Evolutionary conservation across 441 rosid genomes (phyloP).

Genomic region (Arabidopsis lyrata): DNA sequence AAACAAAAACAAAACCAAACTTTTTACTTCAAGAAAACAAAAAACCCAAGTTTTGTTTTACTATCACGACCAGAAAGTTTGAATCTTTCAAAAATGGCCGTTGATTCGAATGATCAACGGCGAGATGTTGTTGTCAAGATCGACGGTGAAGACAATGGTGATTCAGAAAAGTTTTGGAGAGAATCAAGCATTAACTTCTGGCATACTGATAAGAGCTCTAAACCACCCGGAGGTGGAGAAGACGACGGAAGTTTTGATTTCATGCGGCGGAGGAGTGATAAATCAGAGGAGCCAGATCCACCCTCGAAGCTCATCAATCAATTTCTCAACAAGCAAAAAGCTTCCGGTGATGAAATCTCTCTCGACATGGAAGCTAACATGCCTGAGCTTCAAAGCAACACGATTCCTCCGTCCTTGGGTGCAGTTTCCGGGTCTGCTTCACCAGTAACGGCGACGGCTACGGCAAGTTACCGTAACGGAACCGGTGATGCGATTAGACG

Average conservation of each 20-base stretch:
- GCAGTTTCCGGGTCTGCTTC: conserved; percentile 46
- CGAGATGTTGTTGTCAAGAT: conserved; percentile 52
- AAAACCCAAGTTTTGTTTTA: background rate
- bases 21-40: conserved; percentile 1
- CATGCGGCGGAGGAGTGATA: conserved; percentile 34
- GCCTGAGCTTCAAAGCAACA: conserved; percentile 54
- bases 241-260: conserved; percentile 51
- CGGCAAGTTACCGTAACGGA: conserved; percentile 11
- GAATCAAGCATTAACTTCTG: conserved; percentile 64
- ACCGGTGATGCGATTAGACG: conserved; percentile 46
- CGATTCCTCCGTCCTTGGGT: background rate
- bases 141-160: conserved; percentile 40
- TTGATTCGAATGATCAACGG: conserved; percentile 46
- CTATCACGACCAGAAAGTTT: background rate
- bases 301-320: conserved; percentile 77
- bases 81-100: conserved; percentile 29
- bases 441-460: conserved; percentile 19
- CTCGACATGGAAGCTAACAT: conserved; percentile 66
- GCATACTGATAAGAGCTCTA: conserved; percentile 31
- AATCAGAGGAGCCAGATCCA: conserved; percentile 55
- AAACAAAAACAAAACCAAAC: background rate
- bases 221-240: background rate
- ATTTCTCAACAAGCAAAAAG: conserved; percentile 74
- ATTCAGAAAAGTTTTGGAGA: conserved; percentile 52
- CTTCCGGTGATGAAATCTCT: conserved; percentile 73